Base-by-base conservation (phyloP, 2,329 filamentous ascomycete genomes). In the Aspergillus ruber region DNA sequence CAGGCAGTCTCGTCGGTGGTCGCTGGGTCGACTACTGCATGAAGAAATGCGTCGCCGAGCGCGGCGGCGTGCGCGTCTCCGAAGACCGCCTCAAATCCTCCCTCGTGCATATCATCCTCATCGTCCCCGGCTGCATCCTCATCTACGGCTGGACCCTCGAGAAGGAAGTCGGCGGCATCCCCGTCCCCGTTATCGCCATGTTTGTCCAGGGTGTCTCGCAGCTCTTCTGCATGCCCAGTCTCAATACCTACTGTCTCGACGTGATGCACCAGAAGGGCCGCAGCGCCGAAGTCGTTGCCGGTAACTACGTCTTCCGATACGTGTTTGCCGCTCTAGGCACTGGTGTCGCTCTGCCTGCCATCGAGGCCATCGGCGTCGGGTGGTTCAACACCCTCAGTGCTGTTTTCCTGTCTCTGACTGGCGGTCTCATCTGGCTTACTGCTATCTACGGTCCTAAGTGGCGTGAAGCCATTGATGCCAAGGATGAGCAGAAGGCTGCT, bases 181-280 rank as follows among this genome's bases (percentile, higher is more conserved):
- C 79, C 0, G 59, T 73, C 4, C 86, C 85, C 0, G 83, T 89
- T 2, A 74, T 89, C 6, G 80, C 81, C 57, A 83, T 90, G 74
- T 90, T 90, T 61, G 50, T 85, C 2, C 85, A 90, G 59, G 86
- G 86, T 1, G 75, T 89, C 0, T 84, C 81, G 0, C 85, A 90
- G 64, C 70, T 90, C 5, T 86, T 88, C 60, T 86, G 84, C 57
- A 90, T 89, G 59, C 85, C 85, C 0, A 81, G 79, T 42, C 64
- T 90, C 51, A 90, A 90, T 63, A 87, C 86, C 0, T 90, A 93
- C 67, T 90, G 86, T 62, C 68, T 93, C 36, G 87, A 93, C 63
- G 86, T 91, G 10, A 88, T 90, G 83, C 85, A 85, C 54, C 60
- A 65, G 2, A 63, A 60, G 18, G 75, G 75, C 1, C 73, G 79